phyloP scores from a whole-genome alignment of 768 basidiomycete genomes.

The Collybia nuda region DNA sequence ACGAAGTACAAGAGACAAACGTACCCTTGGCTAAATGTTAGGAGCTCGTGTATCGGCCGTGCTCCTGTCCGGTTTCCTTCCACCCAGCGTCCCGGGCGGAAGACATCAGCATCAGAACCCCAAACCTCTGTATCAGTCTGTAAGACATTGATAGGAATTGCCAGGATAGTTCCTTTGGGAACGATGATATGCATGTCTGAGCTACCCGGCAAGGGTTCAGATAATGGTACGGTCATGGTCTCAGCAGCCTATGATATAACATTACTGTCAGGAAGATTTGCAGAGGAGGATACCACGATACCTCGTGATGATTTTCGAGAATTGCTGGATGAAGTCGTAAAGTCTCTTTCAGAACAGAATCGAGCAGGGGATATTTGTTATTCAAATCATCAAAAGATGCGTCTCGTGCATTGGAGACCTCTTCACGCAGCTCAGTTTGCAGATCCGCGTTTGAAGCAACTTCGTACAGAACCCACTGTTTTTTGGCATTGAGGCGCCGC shows the following conservation, averaged over 20 bases:
- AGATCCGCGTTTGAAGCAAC: constrained; percentile 49
- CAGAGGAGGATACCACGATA: constrained; percentile 12
- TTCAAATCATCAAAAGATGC: constrained; percentile 54
- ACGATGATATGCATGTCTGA: constrained; percentile 43
- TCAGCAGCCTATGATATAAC: constrained; percentile 40
- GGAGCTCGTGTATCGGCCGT: constrained; percentile 40
- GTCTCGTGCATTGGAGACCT: constrained; percentile 43
- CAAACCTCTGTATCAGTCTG: constrained; percentile 53
- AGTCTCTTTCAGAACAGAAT: constrained; percentile 62
- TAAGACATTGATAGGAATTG: constrained; percentile 56
- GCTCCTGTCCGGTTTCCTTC: constrained; percentile 29
- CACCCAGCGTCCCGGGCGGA: constrained; percentile 66
- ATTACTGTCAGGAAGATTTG: not conserved
- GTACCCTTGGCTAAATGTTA: constrained; percentile 62
- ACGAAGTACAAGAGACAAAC: constrained; percentile 11
- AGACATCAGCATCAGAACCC: constrained; percentile 58
- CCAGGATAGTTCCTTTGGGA: constrained; percentile 55
- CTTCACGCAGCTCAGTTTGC: constrained; percentile 58
- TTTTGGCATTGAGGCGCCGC: constrained; percentile 3
- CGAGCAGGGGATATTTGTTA: constrained; percentile 50
- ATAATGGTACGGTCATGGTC: constrained; percentile 54
- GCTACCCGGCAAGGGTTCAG: constrained; percentile 47
- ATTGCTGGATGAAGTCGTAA: constrained; percentile 63
- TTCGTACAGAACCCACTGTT: constrained; percentile 67
- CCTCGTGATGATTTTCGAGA: constrained; percentile 66